These are phyloP conservation scores for Barbarea vulgaris DNA, from an alignment of 345 rosid genomes.

Conservation along the genomic window DNA sequence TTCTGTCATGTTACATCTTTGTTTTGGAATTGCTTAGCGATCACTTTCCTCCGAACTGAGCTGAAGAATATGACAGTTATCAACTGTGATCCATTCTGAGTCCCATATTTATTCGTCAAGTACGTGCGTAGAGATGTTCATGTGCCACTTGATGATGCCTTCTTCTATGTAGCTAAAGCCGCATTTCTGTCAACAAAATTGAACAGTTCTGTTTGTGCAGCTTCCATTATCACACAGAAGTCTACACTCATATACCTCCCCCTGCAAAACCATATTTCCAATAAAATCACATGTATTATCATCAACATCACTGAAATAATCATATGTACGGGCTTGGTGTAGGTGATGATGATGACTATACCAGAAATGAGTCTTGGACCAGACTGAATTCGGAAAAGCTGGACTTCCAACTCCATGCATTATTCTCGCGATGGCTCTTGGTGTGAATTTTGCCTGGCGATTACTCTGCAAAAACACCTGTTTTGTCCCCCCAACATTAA, in stretches of 20 bases:
- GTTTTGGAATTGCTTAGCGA: not conserved
- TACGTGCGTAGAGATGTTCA: slow-evolving; percentile 3
- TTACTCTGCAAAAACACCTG: slow-evolving; percentile 91
- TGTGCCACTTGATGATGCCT: not conserved
- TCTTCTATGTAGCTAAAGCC: slow-evolving; percentile 29
- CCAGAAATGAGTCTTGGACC: slow-evolving; percentile 98
- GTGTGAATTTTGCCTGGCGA: slow-evolving; percentile 80
- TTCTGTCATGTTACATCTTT: not conserved
- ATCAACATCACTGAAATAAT: not conserved
- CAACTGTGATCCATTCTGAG: not conserved
- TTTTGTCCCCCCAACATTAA: slow-evolving; percentile 27
- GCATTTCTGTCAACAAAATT: slow-evolving; percentile 37
- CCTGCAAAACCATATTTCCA: slow-evolving; percentile 48
- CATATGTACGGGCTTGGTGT: slow-evolving; percentile 22
- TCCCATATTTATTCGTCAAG: not conserved
- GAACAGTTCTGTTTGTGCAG: slow-evolving; percentile 73
- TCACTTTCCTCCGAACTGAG: not conserved
- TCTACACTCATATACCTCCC: slow-evolving; percentile 73
- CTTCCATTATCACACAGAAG: slow-evolving; percentile 74
- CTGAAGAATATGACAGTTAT: not conserved
- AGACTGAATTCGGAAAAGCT: slow-evolving; percentile 70
- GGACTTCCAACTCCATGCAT: slow-evolving; percentile 96
- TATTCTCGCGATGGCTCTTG: slow-evolving; percentile 90
- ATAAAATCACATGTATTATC: not conserved
- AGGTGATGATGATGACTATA: slow-evolving; percentile 32